Evolutionary conservation across 1,139 yeast species (phyloP).

Genomic region (Hemisphaericaspora subhashii): DNA sequence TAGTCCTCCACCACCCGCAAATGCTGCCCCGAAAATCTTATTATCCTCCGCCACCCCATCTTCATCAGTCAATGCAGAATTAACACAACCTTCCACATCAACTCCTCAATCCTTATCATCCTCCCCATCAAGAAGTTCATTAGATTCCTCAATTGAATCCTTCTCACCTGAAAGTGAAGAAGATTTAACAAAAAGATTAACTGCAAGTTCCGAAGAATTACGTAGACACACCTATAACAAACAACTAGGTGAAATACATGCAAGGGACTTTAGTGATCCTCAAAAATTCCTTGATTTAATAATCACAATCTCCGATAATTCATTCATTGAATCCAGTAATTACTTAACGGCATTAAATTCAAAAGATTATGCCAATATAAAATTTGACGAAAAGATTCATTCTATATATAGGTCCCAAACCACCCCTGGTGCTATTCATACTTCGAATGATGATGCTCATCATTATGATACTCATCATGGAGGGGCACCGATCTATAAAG

Average conservation of each 20-base stretch:
- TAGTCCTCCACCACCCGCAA: not conserved
- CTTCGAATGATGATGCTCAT: constrained; percentile 6
- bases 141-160: constrained; percentile 17
- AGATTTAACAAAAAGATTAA: not conserved
- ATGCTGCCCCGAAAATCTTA: constrained; percentile 8
- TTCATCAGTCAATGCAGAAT: not conserved
- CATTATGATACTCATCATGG: constrained; percentile 1
- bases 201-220: constrained; percentile 6
- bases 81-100: not conserved
- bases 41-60: constrained; percentile 8
- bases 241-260: not conserved
- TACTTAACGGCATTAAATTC: constrained; percentile 23
- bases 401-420: constrained; percentile 32
- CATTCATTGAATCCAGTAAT: constrained; percentile 25
- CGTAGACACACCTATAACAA: constrained; percentile 4
- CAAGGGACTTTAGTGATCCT: constrained; percentile 3
- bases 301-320: constrained; percentile 28
- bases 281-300: constrained; percentile 25
- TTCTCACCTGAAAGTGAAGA: constrained; percentile 6
- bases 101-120: not conserved
- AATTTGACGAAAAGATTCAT: constrained; percentile 30
- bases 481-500: constrained; percentile 34
- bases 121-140: constrained; percentile 6
- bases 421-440: not conserved
- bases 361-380: constrained; percentile 23